Percentiles rank a stretch among this genome's conserved stretches.
These are phyloP conservation scores for Xylaria palmicola DNA, from an alignment of 495 filamentous ascomycete species.

Conservation along the genomic window DNA sequence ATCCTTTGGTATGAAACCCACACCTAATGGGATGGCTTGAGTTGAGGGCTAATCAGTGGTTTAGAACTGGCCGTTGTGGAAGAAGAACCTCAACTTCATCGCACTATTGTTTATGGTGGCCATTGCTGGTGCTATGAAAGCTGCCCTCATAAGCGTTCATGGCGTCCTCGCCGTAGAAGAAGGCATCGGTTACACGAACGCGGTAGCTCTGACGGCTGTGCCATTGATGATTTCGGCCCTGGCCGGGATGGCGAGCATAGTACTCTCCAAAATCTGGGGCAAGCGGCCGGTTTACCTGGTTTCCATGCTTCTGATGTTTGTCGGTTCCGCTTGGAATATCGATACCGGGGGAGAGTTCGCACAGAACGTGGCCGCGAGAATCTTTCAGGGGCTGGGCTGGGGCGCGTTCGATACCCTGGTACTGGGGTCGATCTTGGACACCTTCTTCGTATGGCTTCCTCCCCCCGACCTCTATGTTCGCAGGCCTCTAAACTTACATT, in stretches of 20 bases:
- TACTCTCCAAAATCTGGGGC: constrained; percentile 43
- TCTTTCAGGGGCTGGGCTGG: constrained; percentile 55
- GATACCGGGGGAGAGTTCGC: constrained; percentile 37
- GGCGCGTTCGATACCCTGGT: constrained; percentile 51
- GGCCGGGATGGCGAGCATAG: constrained; percentile 39
- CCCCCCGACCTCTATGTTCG: background rate
- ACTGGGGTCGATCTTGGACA: constrained; percentile 47
- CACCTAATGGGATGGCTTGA: background rate
- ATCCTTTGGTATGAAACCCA: constrained; percentile 44
- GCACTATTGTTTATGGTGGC: constrained; percentile 43
- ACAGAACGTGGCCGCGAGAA: constrained; percentile 48
- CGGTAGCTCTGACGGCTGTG: constrained; percentile 46
- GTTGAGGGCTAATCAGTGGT: background rate
- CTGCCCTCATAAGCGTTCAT: constrained; percentile 49
- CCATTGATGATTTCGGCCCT: constrained; percentile 49
- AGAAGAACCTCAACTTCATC: constrained; percentile 46
- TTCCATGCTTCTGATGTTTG: constrained; percentile 42
- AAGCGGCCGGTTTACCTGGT: constrained; percentile 48
- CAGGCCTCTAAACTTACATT: constrained; percentile 16
- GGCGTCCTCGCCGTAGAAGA: constrained; percentile 39
- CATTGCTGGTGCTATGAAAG: constrained; percentile 47
- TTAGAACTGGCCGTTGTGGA: constrained; percentile 52
- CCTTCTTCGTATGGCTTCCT: constrained; percentile 47
- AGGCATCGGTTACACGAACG: constrained; percentile 42
- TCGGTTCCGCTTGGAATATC: constrained; percentile 49